phyloP scores from a whole-genome alignment of 2,329 filamentous ascomycete genomes.

The Fusarium sp. region DNA sequence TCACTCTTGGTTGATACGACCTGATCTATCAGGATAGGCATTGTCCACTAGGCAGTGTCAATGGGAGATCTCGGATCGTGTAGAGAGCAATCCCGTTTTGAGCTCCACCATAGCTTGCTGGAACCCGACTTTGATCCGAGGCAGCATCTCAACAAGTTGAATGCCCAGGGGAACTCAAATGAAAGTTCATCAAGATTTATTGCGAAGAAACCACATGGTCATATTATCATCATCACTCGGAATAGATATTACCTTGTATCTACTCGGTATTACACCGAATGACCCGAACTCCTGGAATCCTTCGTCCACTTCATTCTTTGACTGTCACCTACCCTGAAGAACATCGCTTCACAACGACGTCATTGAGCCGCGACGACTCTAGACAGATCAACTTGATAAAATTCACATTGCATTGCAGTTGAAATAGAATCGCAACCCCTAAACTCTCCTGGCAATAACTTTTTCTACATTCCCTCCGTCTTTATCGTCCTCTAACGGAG shows the following conservation, averaged over 20 bases:
- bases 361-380: constrained; percentile 16
- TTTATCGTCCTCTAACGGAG: background rate
- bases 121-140: background rate
- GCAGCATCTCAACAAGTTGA: background rate
- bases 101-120: background rate
- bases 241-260: background rate
- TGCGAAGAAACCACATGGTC: background rate
- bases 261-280: background rate
- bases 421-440: constrained; percentile 1
- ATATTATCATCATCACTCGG: background rate
- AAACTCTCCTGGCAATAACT: background rate
- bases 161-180: background rate
- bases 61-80: constrained; percentile 15
- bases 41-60: constrained; percentile 1
- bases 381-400: background rate
- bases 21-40: background rate
- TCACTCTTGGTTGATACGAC: constrained; percentile 2
- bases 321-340: constrained; percentile 17
- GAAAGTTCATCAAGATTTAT: background rate
- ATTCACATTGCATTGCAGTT: background rate
- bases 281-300: background rate
- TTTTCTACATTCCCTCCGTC: background rate
- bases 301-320: background rate
- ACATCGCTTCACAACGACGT: constrained; percentile 12
- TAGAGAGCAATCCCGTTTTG: background rate